A percentile compares a stretch with the other conserved stretches of the same genome.
Conservation (phyloP, 2,329 filamentous ascomycete genomes). For the Neonectria ditissima region DNA sequence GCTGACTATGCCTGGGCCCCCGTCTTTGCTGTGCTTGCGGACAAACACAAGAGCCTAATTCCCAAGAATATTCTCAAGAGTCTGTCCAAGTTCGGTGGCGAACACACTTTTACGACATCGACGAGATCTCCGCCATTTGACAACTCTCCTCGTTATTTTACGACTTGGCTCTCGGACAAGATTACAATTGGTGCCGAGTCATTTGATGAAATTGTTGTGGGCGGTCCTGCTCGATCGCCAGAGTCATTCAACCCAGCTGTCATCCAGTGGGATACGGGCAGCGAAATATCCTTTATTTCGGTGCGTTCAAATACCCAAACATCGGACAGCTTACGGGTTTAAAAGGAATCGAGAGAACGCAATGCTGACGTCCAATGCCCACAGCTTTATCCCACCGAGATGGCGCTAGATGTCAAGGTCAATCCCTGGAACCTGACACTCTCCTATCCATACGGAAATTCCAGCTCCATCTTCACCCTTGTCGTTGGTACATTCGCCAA, state of each 20-base stretch:
- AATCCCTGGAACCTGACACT: slow-evolving; percentile 54
- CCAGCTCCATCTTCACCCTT: slow-evolving; percentile 62
- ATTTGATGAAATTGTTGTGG: slow-evolving; percentile 66
- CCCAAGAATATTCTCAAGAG: slow-evolving; percentile 53
- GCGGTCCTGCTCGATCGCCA: slow-evolving; percentile 64
- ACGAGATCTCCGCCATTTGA: slow-evolving; percentile 71
- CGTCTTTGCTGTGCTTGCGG: slow-evolving; percentile 65
- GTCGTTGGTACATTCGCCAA: slow-evolving; percentile 60
- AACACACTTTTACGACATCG: slow-evolving; percentile 64
- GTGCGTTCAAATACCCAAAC: no score
- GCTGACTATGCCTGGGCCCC: slow-evolving; percentile 70
- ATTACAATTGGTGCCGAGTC: slow-evolving; percentile 71
- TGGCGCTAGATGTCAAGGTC: slow-evolving; percentile 31
- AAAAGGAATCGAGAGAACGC: slow-evolving; percentile 50
- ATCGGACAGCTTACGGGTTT: not conserved
- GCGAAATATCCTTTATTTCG: slow-evolving; percentile 48
- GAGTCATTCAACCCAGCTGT: slow-evolving; percentile 69
- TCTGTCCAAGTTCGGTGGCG: slow-evolving; percentile 62
- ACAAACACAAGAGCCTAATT: slow-evolving; percentile 61
- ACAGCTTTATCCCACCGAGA: slow-evolving; percentile 54
- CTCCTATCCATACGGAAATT: slow-evolving; percentile 65
- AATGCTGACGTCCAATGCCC: slow-evolving; percentile 36
- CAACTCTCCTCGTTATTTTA: slow-evolving; percentile 66
- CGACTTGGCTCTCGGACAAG: slow-evolving; percentile 66
- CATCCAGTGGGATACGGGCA: slow-evolving; percentile 66